These are phyloP conservation scores for Polysphondylium violaceum DNA, from an alignment of 78 protist species.

Conservation along the genomic window DNA sequence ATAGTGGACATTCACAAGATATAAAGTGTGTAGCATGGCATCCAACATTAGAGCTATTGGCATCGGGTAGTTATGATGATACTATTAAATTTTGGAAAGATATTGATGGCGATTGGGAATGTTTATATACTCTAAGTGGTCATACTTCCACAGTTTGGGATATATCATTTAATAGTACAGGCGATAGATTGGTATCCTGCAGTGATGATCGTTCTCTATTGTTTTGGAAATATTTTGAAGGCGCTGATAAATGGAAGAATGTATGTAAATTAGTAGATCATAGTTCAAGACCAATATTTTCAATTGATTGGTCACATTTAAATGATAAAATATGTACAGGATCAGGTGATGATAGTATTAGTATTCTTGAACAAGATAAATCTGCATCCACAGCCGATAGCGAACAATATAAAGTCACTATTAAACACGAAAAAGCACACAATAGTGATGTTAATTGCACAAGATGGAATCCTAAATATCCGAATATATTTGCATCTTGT, in stretches of 20 bases:
- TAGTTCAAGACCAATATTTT: constrained; percentile 77
- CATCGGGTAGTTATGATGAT: constrained; percentile 94
- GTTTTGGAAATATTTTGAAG: constrained; percentile 16
- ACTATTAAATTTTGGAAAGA: constrained; percentile 90
- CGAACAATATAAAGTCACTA: constrained; percentile 5
- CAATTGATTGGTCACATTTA: constrained; percentile 80
- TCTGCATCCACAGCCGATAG: neutral
- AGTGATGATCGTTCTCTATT: constrained; percentile 17
- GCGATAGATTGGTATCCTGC: constrained; percentile 66
- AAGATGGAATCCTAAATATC: constrained; percentile 83
- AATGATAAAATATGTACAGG: constrained; percentile 74
- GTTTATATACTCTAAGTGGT: constrained; percentile 85
- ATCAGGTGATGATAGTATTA: constrained; percentile 86
- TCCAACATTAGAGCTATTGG: constrained; percentile 79
- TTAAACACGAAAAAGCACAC: constrained; percentile 81
- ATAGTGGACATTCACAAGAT: constrained; percentile 95
- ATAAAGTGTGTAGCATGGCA: constrained; percentile 94
- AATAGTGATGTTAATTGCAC: constrained; percentile 87
- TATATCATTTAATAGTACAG: constrained; percentile 82
- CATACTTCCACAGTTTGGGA: constrained; percentile 97
- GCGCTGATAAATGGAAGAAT: constrained; percentile 42
- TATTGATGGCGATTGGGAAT: constrained; percentile 94
- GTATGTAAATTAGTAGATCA: constrained; percentile 37
- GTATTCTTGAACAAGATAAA: constrained; percentile 41
- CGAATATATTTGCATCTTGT: constrained; percentile 84